These are phyloP conservation scores for Dryas integrifolia DNA, from an alignment of 331 rosid species.

Conservation along the genomic window DNA sequence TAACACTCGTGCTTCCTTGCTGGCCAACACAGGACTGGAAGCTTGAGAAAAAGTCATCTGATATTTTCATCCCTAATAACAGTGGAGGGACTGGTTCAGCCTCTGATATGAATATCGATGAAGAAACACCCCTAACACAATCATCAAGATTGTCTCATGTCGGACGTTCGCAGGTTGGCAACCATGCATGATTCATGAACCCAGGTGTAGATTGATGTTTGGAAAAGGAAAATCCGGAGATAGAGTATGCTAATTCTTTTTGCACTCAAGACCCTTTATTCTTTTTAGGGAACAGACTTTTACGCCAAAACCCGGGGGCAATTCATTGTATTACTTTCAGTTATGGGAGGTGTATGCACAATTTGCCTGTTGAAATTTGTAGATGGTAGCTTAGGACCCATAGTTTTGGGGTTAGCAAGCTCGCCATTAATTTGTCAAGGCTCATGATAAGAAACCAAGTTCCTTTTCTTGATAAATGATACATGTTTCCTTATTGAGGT, in stretches of 20 bases:
- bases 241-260: not conserved
- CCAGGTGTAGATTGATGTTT: slow-evolving; percentile 15
- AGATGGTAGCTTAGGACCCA: slow-evolving; percentile 16
- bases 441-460: slow-evolving; percentile 24
- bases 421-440: slow-evolving; percentile 20
- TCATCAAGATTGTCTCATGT: slow-evolving; percentile 73
- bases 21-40: slow-evolving; percentile 73
- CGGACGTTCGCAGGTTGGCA: slow-evolving; percentile 61
- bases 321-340: slow-evolving; percentile 33
- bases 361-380: slow-evolving; percentile 21
- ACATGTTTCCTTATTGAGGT: not conserved
- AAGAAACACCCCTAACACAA: slow-evolving; percentile 70
- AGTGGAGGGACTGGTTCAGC: slow-evolving; percentile 45
- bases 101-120: slow-evolving; percentile 45
- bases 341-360: slow-evolving; percentile 25
- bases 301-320: slow-evolving; percentile 21
- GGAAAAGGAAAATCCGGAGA: slow-evolving; percentile 15
- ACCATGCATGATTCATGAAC: slow-evolving; percentile 39
- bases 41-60: slow-evolving; percentile 79
- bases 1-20: slow-evolving; percentile 15
- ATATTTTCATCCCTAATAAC: slow-evolving; percentile 48
- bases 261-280: slow-evolving; percentile 28
- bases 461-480: slow-evolving; percentile 15
- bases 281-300: slow-evolving; percentile 32
- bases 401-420: slow-evolving; percentile 8